These are phyloP conservation scores for Paracoccidioides brasiliensis DNA, from an alignment of 2,329 filamentous ascomycete genomes.

Conservation along the genomic window DNA sequence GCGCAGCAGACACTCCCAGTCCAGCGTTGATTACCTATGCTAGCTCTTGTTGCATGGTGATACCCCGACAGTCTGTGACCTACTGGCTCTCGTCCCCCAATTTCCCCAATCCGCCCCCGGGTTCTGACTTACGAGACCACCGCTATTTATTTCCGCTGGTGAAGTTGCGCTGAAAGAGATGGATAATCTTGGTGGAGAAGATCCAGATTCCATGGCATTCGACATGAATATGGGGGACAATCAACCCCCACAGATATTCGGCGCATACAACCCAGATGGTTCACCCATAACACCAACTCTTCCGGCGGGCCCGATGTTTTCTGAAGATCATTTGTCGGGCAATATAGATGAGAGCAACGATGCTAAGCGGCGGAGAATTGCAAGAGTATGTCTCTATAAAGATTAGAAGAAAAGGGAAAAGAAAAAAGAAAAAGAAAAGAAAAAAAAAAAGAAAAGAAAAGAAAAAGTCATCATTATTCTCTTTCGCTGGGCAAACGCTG, in stretches of 20 bases:
- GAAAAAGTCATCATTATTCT: background rate
- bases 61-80: background rate
- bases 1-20: background rate
- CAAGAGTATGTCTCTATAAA: conserved; percentile 48
- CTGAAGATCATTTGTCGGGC: conserved; percentile 32
- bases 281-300: conserved; percentile 44
- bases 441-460: background rate
- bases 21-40: background rate
- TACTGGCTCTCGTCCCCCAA: no score
- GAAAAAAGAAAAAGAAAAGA: no score
- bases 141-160: no score
- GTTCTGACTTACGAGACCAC: no score
- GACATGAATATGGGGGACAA: conserved; percentile 43
- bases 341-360: conserved; percentile 51
- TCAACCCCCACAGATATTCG: conserved; percentile 57
- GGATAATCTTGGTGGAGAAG: conserved; percentile 18
- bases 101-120: background rate
- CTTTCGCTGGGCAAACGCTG: background rate
- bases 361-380: conserved; percentile 77
- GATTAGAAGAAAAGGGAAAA: no score
- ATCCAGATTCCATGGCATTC: conserved; percentile 27
- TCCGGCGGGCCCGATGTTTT: conserved; percentile 22
- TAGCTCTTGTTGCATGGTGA: background rate
- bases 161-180: conserved; percentile 2
- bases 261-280: conserved; percentile 47